Evolutionary conservation across 257 asterid species (phyloP).

Genomic region (Plectranthus barbatus): DNA sequence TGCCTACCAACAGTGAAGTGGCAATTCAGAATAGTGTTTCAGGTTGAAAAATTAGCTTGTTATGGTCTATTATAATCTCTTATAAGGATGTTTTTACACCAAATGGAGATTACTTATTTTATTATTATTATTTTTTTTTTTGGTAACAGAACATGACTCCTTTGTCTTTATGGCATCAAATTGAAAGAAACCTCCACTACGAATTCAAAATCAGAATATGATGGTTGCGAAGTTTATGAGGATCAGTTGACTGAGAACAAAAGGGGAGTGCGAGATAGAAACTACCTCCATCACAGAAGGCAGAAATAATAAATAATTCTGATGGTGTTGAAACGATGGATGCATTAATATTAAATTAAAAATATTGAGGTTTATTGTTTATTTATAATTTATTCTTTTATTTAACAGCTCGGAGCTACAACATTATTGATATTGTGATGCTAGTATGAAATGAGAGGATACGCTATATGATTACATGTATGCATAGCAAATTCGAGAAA

Average conservation of each 20-base stretch:
- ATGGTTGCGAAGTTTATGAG: slow-evolving; percentile 16
- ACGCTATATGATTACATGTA: too few species aligned
- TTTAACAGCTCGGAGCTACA: too few species aligned
- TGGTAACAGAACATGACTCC: slow-evolving; percentile 17
- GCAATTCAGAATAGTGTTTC: slow-evolving; percentile 5
- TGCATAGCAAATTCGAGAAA: too few species aligned
- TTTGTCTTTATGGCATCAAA: slow-evolving; percentile 13
- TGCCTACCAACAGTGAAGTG: neutral
- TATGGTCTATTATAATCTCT: neutral
- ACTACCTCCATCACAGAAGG: slow-evolving; percentile 3
- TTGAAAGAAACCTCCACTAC: neutral
- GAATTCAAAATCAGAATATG: slow-evolving; percentile 10
- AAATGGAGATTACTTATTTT: neutral
- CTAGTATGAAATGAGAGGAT: too few species aligned
- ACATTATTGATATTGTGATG: too few species aligned
- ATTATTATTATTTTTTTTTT: neutral
- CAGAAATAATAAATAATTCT: too few species aligned
- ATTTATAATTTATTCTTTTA: too few species aligned
- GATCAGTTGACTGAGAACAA: slow-evolving; percentile 12
- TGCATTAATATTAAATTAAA: too few species aligned
- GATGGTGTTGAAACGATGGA: too few species aligned
- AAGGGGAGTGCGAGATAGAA: slow-evolving; percentile 8
- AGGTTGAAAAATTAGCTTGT: slow-evolving; percentile 17
- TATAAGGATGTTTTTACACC: neutral
- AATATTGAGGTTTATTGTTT: too few species aligned